Evolutionary conservation across 495 filamentous ascomycete genomes (phyloP), one percentile per base, ranked within the genome.

Genomic region (Durotheca rogersii): DNA sequence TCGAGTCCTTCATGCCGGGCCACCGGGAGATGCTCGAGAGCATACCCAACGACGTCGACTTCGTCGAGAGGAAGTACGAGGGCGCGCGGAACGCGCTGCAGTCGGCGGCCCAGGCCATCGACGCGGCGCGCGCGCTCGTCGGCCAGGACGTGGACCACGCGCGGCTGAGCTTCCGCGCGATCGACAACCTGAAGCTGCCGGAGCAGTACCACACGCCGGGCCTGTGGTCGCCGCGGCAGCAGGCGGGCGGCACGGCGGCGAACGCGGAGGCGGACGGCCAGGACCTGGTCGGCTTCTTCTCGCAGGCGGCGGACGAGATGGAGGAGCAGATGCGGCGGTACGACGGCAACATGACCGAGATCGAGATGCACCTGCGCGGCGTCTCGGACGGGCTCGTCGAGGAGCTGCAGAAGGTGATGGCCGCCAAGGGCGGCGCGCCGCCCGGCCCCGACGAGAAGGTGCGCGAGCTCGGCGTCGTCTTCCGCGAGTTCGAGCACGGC

Each of bases 271-370:
- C 79, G 14, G 81, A 81, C 29, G 83, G 81, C 17, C 81, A 86
- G 47, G 84, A 87, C 57, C 70, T 96, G 18, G 82, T 95, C 31
- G 78, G 80, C 30, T 94, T 86, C 67, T 94, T 95, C 67, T 82
- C 80, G 4, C 77, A 76, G 33, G 81, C 86, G 12, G 78, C 85
- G 0, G 82, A 88, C 36, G 87, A 85, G 55, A 84, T 95, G 80
- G 70, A 77, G 6, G 66, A 73, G 5, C 84, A 84, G 19, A 76
- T 91, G 23, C 73, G 77, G 5, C 75, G 69, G 53, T 90, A 90
- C 62, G 78, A 82, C 53, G 68, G 72, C 20, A 88, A 86, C 49
- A 68, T 95, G 39, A 73, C 78, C 37, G 89, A 95, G 65, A 89
- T 96, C 41, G 90, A 95, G 68, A 76, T 81, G 54, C 89, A 93